phyloP scores from a whole-genome alignment of 768 basidiomycete genomes.

The Galerina marginata region DNA sequence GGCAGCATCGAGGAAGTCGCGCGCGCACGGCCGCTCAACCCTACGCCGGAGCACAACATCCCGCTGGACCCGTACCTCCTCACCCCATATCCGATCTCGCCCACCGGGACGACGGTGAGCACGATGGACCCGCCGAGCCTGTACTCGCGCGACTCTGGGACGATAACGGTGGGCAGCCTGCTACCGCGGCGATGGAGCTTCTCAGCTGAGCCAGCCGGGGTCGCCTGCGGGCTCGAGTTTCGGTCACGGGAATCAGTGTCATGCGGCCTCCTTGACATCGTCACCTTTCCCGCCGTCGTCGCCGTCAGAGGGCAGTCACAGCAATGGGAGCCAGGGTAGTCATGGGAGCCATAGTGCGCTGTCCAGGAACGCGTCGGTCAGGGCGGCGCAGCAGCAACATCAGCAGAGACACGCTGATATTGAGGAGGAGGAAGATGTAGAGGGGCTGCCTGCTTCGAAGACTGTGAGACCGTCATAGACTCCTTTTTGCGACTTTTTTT shows the following conservation, averaged over 20 bases:
- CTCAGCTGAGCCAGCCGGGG: slow-evolving; percentile 32
- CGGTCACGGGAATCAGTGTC: slow-evolving; percentile 19
- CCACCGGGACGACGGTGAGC: slow-evolving; percentile 39
- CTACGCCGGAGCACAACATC: slow-evolving; percentile 55
- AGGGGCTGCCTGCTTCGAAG: slow-evolving; percentile 8
- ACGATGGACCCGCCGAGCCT: slow-evolving; percentile 35
- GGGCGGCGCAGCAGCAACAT: slow-evolving; percentile 15
- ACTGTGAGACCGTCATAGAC: background rate
- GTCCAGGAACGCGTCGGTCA: slow-evolving; percentile 26
- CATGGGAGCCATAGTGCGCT: slow-evolving; percentile 11
- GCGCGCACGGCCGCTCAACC: slow-evolving; percentile 49
- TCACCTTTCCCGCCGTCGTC: slow-evolving; percentile 23
- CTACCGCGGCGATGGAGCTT: slow-evolving; percentile 46
- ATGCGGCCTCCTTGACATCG: slow-evolving; percentile 16
- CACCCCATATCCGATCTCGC: slow-evolving; percentile 52
- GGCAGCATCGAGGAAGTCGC: slow-evolving; percentile 21
- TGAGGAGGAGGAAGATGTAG: slow-evolving; percentile 24
- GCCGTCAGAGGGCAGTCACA: slow-evolving; percentile 18
- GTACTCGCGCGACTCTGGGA: slow-evolving; percentile 41
- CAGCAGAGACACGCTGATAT: slow-evolving; percentile 26
- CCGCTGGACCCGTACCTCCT: slow-evolving; percentile 45
- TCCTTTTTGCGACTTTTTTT: background rate
- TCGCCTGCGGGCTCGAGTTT: slow-evolving; percentile 30
- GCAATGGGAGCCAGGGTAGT: slow-evolving; percentile 6
- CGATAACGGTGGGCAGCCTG: slow-evolving; percentile 44